Evolutionary conservation across 75 land plant genomes (phyloP).

Genomic region (Picea glauca): DNA sequence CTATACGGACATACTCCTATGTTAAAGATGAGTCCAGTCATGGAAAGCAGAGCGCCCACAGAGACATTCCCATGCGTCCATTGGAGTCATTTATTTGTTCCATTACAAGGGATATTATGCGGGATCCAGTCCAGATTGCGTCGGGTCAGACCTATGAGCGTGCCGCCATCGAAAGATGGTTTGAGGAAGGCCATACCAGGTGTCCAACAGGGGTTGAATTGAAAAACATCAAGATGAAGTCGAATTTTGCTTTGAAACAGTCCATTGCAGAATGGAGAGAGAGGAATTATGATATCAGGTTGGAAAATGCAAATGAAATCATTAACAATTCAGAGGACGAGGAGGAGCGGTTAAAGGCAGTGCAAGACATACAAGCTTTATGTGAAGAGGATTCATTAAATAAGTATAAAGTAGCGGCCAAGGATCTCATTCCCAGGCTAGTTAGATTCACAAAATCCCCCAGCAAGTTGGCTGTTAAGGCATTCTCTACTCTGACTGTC

Average conservation of each 20-base stretch:
- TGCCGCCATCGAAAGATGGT: slow-evolving; percentile 40
- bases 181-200: slow-evolving; percentile 35
- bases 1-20: background rate
- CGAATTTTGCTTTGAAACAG: slow-evolving; percentile 39
- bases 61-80: slow-evolving; percentile 28
- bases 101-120: slow-evolving; percentile 44
- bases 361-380: slow-evolving; percentile 28
- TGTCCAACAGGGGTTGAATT: slow-evolving; percentile 42
- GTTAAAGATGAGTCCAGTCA: slow-evolving; percentile 7
- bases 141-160: slow-evolving; percentile 54
- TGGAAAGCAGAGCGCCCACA: slow-evolving; percentile 2
- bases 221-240: slow-evolving; percentile 32
- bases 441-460: slow-evolving; percentile 22
- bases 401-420: slow-evolving; percentile 31
- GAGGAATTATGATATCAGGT: slow-evolving; percentile 30
- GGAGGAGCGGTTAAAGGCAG: slow-evolving; percentile 21
- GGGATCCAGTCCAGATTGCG: slow-evolving; percentile 46
- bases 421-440: slow-evolving; percentile 18
- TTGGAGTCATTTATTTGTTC: slow-evolving; percentile 44
- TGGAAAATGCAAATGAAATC: slow-evolving; percentile 23
- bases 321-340: slow-evolving; percentile 5
- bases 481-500: slow-evolving; percentile 13
- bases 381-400: slow-evolving; percentile 39
- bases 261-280: slow-evolving; percentile 51
- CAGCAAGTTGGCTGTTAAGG: slow-evolving; percentile 15